Percentiles rank a stretch among this genome's conserved stretches.
These are phyloP conservation scores for Arabis hirsuta DNA, from an alignment of 345 rosid species.

Conservation along the genomic window DNA sequence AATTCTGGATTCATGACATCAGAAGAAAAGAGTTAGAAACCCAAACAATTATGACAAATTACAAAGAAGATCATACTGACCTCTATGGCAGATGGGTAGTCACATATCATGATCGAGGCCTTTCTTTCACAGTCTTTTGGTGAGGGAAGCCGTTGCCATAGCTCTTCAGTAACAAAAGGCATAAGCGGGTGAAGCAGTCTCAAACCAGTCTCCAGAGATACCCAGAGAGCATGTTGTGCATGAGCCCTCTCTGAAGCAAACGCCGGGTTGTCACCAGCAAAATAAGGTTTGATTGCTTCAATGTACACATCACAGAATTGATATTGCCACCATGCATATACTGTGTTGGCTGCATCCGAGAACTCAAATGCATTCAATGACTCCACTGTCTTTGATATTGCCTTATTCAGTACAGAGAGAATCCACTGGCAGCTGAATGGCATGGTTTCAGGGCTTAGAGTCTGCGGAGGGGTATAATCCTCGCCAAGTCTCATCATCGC, in stretches of 20 bases:
- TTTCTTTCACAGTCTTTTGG: constrained; percentile 51
- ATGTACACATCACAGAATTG: constrained; percentile 94
- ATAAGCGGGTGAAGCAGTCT: constrained; percentile 94
- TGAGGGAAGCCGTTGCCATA: constrained; percentile 92
- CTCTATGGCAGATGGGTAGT: constrained; percentile 69
- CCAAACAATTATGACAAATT: constrained; percentile 12
- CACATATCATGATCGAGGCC: constrained; percentile 80
- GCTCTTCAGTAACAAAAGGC: constrained; percentile 94
- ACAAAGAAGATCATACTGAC: constrained; percentile 46
- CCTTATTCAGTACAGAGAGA: constrained; percentile 76
- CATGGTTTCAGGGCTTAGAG: constrained; percentile 51
- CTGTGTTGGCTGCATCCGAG: constrained; percentile 75
- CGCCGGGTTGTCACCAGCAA: constrained; percentile 55
- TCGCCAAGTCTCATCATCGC: constrained; percentile 90
- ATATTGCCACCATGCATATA: constrained; percentile 97
- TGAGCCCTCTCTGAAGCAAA: constrained; percentile 66
- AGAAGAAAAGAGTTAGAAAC: constrained; percentile 20
- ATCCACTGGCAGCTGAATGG: constrained; percentile 95
- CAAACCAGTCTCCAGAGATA: constrained; percentile 82
- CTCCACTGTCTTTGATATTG: constrained; percentile 60
- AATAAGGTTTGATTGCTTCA: constrained; percentile 90
- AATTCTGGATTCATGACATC: constrained; percentile 47
- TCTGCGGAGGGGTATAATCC: constrained; percentile 59
- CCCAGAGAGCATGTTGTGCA: constrained; percentile 78
- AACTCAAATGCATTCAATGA: constrained; percentile 72